A percentile compares a stretch with the other conserved stretches of the same genome.
Evolutionary conservation across 2,329 filamentous ascomycete species (phyloP).

Genomic region (Colletotrichum limetticola): DNA sequence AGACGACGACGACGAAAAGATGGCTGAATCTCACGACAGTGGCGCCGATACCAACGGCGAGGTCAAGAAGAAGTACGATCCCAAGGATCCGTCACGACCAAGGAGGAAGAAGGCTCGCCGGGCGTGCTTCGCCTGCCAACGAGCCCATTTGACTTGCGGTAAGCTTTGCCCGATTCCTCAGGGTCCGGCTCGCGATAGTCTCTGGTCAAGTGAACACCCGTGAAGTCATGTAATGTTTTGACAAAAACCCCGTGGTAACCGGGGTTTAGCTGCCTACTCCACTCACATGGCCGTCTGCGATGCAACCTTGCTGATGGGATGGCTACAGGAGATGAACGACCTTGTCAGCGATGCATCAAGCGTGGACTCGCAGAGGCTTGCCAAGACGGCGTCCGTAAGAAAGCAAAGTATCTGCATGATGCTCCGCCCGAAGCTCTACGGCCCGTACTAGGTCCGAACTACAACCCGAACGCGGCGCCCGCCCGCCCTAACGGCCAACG

Average conservation of each 20-base stretch:
- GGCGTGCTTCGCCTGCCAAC: constrained; percentile 96
- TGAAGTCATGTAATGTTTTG: constrained; percentile 29
- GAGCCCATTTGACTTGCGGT: constrained; percentile 98
- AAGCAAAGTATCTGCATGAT: constrained; percentile 98
- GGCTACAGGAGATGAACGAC: constrained; percentile 86
- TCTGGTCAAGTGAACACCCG: constrained; percentile 27
- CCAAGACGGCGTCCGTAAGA: constrained; percentile 96
- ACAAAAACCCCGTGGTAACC: constrained; percentile 10
- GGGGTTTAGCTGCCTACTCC: constrained; percentile 13
- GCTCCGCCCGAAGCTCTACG: constrained; percentile 89
- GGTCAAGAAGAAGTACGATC: constrained; percentile 76
- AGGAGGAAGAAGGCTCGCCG: constrained; percentile 94
- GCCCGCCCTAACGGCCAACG: constrained; percentile 54
- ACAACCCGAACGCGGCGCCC: constrained; percentile 66
- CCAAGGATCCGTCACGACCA: constrained; percentile 91
- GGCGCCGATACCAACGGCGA: constrained; percentile 58
- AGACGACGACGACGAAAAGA: constrained; percentile 61
- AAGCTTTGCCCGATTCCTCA: constrained; percentile 58
- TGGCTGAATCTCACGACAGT: constrained; percentile 54
- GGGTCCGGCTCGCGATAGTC: constrained; percentile 16
- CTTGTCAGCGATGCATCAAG: constrained; percentile 94
- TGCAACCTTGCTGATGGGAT: constrained; percentile 29
- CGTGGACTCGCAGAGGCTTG: constrained; percentile 90
- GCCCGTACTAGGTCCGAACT: constrained; percentile 81
- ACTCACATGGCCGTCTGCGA: not conserved